These are phyloP conservation scores for Scutellaria barbata DNA, from an alignment of 257 asterid species.

Conservation along the genomic window DNA sequence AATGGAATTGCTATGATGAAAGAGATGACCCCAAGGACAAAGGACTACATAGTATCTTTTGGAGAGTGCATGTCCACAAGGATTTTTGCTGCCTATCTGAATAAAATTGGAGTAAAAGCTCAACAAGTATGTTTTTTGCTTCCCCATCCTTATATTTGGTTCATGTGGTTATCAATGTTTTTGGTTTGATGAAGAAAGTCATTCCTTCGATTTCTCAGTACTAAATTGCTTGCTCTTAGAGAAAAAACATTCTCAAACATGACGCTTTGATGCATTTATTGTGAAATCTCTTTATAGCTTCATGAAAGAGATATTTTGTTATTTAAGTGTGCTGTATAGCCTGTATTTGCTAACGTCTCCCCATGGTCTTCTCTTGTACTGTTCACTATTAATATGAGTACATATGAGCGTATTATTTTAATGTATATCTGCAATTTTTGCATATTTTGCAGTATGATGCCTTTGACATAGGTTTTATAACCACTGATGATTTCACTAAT, in stretches of 20 bases:
- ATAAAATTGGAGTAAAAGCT: conserved; percentile 73
- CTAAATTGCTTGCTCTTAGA: not conserved
- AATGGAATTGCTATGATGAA: conserved; percentile 70
- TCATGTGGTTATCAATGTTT: not conserved
- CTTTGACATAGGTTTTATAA: conserved; percentile 82
- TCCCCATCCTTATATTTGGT: conserved; percentile 14
- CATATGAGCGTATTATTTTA: conserved; percentile 4
- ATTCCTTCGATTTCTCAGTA: not conserved
- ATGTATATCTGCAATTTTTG: conserved; percentile 22
- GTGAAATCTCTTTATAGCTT: conserved; percentile 16
- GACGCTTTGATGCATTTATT: not conserved
- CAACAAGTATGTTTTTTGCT: conserved; percentile 62
- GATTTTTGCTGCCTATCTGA: conserved; percentile 82
- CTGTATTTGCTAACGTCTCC: conserved; percentile 4
- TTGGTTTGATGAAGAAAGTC: conserved; percentile 1
- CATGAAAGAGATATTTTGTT: not conserved
- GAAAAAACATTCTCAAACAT: conserved; percentile 12
- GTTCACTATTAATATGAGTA: conserved; percentile 15
- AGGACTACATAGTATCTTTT: conserved; percentile 80
- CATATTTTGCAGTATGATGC: conserved; percentile 80
- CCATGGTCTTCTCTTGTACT: conserved; percentile 10
- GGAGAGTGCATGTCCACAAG: conserved; percentile 98
- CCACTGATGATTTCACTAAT: conserved; percentile 89
- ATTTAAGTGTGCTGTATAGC: not conserved
- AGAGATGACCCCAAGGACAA: conserved; percentile 81